These are phyloP conservation scores for Ceraceosorus guamensis DNA, from an alignment of 1,284 basidiomycete genomes.

Conservation along the genomic window DNA sequence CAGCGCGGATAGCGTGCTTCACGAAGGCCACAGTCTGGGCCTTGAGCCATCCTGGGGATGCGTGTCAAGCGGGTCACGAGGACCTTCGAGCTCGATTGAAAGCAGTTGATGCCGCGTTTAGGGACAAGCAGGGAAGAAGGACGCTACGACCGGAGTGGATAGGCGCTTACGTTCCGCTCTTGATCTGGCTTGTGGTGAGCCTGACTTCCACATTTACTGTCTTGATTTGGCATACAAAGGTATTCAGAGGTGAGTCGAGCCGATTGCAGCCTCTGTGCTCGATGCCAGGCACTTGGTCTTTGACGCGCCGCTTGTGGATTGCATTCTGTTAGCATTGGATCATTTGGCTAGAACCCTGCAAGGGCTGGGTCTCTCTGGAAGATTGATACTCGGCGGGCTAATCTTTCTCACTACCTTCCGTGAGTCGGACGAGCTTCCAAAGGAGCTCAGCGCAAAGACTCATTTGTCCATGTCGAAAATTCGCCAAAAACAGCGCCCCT, in stretches of 20 bases:
- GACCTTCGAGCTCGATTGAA: background rate
- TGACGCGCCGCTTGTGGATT: background rate
- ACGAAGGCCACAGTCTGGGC: too few species aligned
- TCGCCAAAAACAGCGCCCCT: constrained; percentile 67
- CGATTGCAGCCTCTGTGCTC: too few species aligned
- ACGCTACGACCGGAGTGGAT: constrained; percentile 44
- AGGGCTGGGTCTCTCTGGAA: constrained; percentile 28
- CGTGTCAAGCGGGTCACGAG: too few species aligned
- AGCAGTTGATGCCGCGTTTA: background rate
- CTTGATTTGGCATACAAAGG: constrained; percentile 45
- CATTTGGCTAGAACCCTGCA: constrained; percentile 32
- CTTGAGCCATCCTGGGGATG: too few species aligned
- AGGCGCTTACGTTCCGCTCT: constrained; percentile 45
- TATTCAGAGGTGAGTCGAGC: constrained; percentile 22
- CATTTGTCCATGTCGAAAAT: too few species aligned
- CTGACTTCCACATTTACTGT: constrained; percentile 41
- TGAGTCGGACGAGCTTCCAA: too few species aligned
- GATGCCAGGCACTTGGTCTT: background rate
- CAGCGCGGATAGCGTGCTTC: too few species aligned
- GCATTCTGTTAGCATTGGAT: constrained; percentile 22
- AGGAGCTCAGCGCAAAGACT: too few species aligned
- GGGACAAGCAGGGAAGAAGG: background rate
- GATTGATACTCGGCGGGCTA: constrained; percentile 34
- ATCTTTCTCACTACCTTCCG: constrained; percentile 49
- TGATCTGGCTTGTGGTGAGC: constrained; percentile 48